Evolutionary conservation across 352 stramenopile species (phyloP), one percentile per base, ranked within the genome.

Genomic region (Blastocystis sp.): DNA sequence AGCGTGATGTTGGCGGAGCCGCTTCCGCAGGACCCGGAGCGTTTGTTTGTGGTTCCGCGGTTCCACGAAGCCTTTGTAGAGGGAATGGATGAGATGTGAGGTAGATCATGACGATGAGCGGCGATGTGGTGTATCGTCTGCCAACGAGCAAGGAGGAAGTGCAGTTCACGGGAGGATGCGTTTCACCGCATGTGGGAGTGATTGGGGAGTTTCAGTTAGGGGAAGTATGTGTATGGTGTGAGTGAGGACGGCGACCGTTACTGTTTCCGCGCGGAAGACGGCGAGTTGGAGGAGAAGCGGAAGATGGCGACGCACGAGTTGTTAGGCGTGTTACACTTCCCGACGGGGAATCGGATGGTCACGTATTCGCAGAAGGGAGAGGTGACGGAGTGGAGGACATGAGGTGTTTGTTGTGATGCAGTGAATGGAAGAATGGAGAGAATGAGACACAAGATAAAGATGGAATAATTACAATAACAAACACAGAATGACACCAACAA

Each of bases 161-260:
- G 11, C 24, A 49, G 36, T 81, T 81, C 54, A 44, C 67, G 14
- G 32, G 32, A 8, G 69, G 49, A 34, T 81, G 54, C 40, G 14
- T 49, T 11, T 69, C 42, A 14, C 56, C 24, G 4, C 69, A 81
- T 4, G 69, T 81, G 36, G 40, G 40, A 32, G n/a, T 18, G 34
- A 29, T 7, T 18, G 27, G 24, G 29, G 16, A 44, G 21, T 67
- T 21, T 67, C 9, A 9, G 36, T 0, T 69, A 81, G 69, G 69
- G 69, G 36, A 81, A 81, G 44, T 81, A 81, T 44, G n/a, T 81
- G 54, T 81, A 81, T 44, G 72, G 69, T 27, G 49, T 81, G 27
- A 49, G 69, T n/a, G 69, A 81, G 9, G 69, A 81, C 40, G 69
- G 69, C 18, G 21, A 73, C 21, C 63, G 63, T 3, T 73, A 73